Evolutionary conservation across 495 filamentous ascomycete genomes (phyloP).

Genomic region (Copromyces sp.): DNA sequence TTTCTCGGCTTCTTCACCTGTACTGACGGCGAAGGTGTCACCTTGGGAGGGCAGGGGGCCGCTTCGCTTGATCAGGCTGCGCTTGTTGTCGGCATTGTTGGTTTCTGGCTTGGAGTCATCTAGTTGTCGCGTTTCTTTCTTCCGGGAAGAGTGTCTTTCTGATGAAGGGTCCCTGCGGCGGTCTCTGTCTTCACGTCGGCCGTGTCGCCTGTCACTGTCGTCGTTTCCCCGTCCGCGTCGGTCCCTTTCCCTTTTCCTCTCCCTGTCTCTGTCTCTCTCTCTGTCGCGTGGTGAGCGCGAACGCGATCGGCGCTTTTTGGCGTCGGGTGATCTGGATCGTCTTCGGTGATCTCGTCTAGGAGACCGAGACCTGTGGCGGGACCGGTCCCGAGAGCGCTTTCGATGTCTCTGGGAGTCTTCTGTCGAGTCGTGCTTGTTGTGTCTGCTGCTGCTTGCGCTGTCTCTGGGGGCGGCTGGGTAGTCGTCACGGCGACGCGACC

Average conservation of each 20-base stretch:
- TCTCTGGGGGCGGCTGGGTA: conserved; percentile 1
- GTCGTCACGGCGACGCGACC: conserved; percentile 12
- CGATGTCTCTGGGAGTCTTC: conserved; percentile 15
- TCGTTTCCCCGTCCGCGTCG: conserved; percentile 3
- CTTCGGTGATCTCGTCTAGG: conserved; percentile 18
- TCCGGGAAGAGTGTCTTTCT: background rate
- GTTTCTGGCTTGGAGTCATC: conserved; percentile 10
- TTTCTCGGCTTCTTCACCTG: conserved; percentile 39
- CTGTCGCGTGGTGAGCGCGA: conserved; percentile 9
- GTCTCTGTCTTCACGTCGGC: background rate
- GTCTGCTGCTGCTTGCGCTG: conserved; percentile 1
- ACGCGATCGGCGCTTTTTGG: conserved; percentile 23
- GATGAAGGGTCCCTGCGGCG: conserved; percentile 1
- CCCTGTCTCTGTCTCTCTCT: conserved; percentile 7
- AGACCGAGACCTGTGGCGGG: conserved; percentile 14
- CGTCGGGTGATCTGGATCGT: conserved; percentile 29
- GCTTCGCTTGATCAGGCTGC: conserved; percentile 27
- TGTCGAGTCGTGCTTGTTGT: conserved; percentile 2
- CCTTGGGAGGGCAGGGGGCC: conserved; percentile 61
- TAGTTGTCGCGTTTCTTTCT: background rate
- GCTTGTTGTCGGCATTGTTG: conserved; percentile 8
- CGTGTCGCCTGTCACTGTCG: conserved; percentile 5
- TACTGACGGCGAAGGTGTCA: conserved; percentile 52
- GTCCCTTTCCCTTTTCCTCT: conserved; percentile 3
- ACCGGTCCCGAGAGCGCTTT: conserved; percentile 12